Evolutionary conservation across 1,284 basidiomycete species (phyloP), one percentile per base, ranked within the genome.

Genomic region (Heterobasidion occidentale): DNA sequence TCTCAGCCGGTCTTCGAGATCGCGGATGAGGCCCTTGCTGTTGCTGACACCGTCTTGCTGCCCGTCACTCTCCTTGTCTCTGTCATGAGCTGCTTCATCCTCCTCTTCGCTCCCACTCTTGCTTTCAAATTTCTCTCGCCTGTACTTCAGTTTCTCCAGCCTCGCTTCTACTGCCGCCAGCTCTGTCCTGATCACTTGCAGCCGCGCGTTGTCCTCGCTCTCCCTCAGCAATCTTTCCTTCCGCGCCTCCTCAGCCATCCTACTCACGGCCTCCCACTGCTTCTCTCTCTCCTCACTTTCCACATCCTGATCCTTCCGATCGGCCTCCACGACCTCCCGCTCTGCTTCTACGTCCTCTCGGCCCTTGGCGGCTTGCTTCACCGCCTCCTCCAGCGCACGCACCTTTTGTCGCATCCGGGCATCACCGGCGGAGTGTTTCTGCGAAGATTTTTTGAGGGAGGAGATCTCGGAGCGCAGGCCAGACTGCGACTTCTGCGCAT

Each of bases 381-480:
- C 80, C 1, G 88, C 83, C 64, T 92, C 88, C 65, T 90, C 87
- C 36, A 92, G 70, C 1, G 89, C 86, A 1, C 89, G 76, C 11
- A 86, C 80, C 63, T 89, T 90, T 67, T 91, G 88, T 38, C 81
- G 80, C 9, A 83, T 80, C 9, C 88, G 78, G 19, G 78, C 74
- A 64, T 92, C 90, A 0, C 77, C 77, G 2, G 79, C 75, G 0
- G 77, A 71, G 56, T 86, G 78, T 60, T 88, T 88, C 62, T 92
- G 89, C 2, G 83, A 81, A 2, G 86, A 78, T 1, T 86, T 79
- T 66, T 85, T 87, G 51, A 92, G 75, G 0, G 78, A 77, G 45
- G 91, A 86, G 55, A 91, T 90, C 68, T 91, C 88, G 7, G 81
- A 75, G 11, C 87, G 85, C 34, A 91, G 74, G 3, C 80, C 78